Percentiles rank a stretch among this genome's conserved stretches.
Evolutionary conservation across 768 basidiomycete genomes (phyloP).

Genomic region (Russula sp.): DNA sequence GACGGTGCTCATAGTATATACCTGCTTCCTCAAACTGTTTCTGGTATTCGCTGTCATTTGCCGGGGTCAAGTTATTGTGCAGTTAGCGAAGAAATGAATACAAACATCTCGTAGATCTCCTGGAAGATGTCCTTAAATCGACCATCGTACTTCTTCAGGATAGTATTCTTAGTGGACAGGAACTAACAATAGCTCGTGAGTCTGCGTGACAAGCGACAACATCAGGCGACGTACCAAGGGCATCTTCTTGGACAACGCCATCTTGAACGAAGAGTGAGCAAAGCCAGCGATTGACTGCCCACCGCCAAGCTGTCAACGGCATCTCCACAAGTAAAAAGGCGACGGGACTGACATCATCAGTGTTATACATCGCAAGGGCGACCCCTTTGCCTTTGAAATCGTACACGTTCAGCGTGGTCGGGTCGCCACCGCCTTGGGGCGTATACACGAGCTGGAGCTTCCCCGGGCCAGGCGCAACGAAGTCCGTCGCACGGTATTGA

Average conservation of each 20-base stretch:
- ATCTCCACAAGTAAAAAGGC: neutral
- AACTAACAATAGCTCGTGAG: constrained; percentile 44
- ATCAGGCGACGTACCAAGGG: constrained; percentile 43
- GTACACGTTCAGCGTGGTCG: constrained; percentile 74
- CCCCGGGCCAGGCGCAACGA: constrained; percentile 84
- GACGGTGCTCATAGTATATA: constrained; percentile 92
- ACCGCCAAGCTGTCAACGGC: neutral
- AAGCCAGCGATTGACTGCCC: constrained; percentile 84
- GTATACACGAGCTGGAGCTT: constrained; percentile 91
- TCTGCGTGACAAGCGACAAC: neutral
- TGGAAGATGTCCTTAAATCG: constrained; percentile 99
- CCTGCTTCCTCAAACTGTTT: constrained; percentile 58
- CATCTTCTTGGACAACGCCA: constrained; percentile 79
- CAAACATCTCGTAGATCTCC: constrained; percentile 79
- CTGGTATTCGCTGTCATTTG: constrained; percentile 55
- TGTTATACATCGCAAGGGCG: constrained; percentile 98
- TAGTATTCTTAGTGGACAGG: constrained; percentile 98
- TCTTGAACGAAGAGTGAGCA: constrained; percentile 97
- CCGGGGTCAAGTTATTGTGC: neutral
- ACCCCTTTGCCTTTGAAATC: constrained; percentile 92
- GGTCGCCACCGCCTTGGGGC: constrained; percentile 66
- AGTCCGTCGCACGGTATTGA: constrained; percentile 95
- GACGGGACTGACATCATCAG: constrained; percentile 63
- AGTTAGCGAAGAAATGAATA: constrained; percentile 9
- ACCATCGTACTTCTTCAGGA: constrained; percentile 96